phyloP scores from a whole-genome alignment of 2,329 filamentous ascomycete species.

The Dactylellina sp. region DNA sequence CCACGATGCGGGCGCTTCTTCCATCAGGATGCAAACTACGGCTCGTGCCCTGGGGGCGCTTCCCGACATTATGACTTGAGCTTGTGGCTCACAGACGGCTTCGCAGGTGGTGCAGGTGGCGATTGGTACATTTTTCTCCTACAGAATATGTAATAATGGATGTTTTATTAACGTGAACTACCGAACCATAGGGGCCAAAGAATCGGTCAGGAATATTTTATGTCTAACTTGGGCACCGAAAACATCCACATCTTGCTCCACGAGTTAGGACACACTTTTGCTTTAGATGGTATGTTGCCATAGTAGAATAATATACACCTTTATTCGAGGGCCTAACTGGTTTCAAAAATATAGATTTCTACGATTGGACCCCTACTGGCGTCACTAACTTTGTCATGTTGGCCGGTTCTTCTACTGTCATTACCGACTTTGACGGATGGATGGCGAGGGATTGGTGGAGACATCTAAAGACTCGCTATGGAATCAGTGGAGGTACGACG shows the following conservation, averaged over 20 bases:
- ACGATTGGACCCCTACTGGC: slow-evolving; percentile 66
- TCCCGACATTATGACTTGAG: slow-evolving; percentile 66
- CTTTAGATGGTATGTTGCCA: slow-evolving; percentile 62
- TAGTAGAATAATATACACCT: background rate
- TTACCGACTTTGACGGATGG: slow-evolving; percentile 68
- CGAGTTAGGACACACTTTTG: slow-evolving; percentile 67
- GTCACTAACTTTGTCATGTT: slow-evolving; percentile 66
- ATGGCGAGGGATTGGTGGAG: slow-evolving; percentile 68
- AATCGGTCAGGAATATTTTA: slow-evolving; percentile 66
- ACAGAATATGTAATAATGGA: no score
- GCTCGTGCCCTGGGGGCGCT: slow-evolving; percentile 63
- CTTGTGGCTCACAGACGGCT: slow-evolving; percentile 67
- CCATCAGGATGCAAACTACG: slow-evolving; percentile 65
- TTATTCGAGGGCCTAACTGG: background rate
- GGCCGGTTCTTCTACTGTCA: slow-evolving; percentile 64
- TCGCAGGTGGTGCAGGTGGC: slow-evolving; percentile 66
- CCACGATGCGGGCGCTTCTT: slow-evolving; percentile 66
- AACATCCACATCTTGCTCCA: slow-evolving; percentile 67
- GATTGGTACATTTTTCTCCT: slow-evolving; percentile 62
- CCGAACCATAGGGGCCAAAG: slow-evolving; percentile 63
- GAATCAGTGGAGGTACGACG: slow-evolving; percentile 21
- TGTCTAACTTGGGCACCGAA: slow-evolving; percentile 62
- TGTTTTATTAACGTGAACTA: background rate
- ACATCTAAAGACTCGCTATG: slow-evolving; percentile 59
- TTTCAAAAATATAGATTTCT: slow-evolving; percentile 62